These are phyloP conservation scores for Chaetomium olivaceum DNA, from an alignment of 2,329 filamentous ascomycete species.

Conservation along the genomic window DNA sequence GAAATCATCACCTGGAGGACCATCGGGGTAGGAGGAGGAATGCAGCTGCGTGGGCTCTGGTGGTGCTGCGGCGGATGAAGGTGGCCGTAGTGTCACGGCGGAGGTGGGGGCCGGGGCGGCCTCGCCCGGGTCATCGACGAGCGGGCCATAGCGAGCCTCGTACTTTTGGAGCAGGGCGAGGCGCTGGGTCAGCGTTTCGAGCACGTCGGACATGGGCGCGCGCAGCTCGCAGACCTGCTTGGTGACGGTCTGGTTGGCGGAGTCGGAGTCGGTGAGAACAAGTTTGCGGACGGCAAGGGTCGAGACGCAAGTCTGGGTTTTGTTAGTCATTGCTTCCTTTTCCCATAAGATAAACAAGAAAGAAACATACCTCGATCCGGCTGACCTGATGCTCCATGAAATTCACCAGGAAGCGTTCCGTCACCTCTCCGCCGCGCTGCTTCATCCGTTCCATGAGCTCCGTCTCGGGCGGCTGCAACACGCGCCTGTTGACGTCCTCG, in stretches of 20 bases:
- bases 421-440: slow-evolving; percentile 75
- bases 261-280: slow-evolving; percentile 62
- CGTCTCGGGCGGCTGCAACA: slow-evolving; percentile 77
- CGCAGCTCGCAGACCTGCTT: slow-evolving; percentile 69
- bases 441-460: slow-evolving; percentile 72
- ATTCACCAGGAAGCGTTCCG: slow-evolving; percentile 82
- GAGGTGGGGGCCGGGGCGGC: neutral
- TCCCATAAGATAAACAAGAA: neutral
- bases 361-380: slow-evolving; percentile 78
- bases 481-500: slow-evolving; percentile 65
- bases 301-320: slow-evolving; percentile 70
- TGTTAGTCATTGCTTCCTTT: neutral
- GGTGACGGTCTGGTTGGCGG: slow-evolving; percentile 41
- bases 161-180: slow-evolving; percentile 65
- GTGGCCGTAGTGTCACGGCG: neutral
- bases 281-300: slow-evolving; percentile 79
- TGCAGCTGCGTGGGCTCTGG: neutral
- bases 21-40: neutral
- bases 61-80: neutral
- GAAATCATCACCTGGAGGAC: neutral
- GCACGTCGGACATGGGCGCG: slow-evolving; percentile 73
- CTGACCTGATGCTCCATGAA: slow-evolving; percentile 95
- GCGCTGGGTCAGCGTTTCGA: slow-evolving; percentile 61
- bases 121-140: neutral
- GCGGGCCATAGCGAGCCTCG: slow-evolving; percentile 52